Base-by-base conservation (phyloP, 2,329 filamentous ascomycete genomes). In the Penicillium sclerotigenum region DNA sequence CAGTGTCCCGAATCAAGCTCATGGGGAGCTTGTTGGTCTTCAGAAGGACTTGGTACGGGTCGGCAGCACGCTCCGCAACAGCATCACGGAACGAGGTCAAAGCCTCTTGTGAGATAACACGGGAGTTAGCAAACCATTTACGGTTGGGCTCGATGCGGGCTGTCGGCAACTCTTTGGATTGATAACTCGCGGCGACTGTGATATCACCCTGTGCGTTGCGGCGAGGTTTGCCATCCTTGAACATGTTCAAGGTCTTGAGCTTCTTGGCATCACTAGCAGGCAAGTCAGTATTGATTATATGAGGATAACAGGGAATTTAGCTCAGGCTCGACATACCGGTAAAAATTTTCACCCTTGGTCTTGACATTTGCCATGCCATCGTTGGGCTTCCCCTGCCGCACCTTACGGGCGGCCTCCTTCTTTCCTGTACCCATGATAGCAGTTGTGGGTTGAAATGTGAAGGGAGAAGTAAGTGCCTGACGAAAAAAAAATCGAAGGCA, bases 321-420 rank as follows among this genome's bases (percentile, higher is more conserved):
- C 63, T 79, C 22, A 16, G 43, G 50, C n/a, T 42, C 34, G 7
- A 64, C 61, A 31, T 64, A 88, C 82, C 90, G 86, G 80, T 97
- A 97, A 80, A 97, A 99, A 81, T 97, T 97, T 82, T 97, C 93
- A 78, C 94, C 94, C 80, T 99, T 99, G 67, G 86, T 82, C 69
- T 87, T 90, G 71, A 97, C 90, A 79, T 97, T 97, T 68, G 79
- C 86, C 85, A 96, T 91, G 73, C 91, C 91, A 85, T 94, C 88
- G 64, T 84, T 84, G 47, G 83, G 84, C 79, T 92, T 93, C 66
- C 90, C 91, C 83, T 97, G 87, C 74, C 91, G 89, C 79, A 83
- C 83, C 74, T 89, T 88, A 78, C 93, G 87, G 74, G 80, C 83
- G 62, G 86, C 86, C 78, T 97, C 93, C 77, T 97, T 97, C 83